Evolutionary conservation across 768 basidiomycete species (phyloP).

Genomic region (Lyophyllum decastes): DNA sequence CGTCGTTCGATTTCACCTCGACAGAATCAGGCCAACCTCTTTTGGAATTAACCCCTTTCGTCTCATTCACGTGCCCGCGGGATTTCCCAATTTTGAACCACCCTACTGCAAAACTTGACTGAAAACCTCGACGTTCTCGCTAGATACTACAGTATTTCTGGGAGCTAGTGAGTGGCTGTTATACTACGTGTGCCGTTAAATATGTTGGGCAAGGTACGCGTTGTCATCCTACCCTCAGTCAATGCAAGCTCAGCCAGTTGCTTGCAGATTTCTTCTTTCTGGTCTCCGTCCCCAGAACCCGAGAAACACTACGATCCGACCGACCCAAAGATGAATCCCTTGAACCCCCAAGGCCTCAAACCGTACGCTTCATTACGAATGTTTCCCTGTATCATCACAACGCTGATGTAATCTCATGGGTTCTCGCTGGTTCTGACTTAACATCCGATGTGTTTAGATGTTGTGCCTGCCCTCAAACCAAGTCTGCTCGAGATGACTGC

Average conservation of each 20-base stretch:
- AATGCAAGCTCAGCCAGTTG: background rate
- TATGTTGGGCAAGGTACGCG: slow-evolving; percentile 46
- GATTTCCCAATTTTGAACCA: background rate
- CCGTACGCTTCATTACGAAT: slow-evolving; percentile 58
- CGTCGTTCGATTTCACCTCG: background rate
- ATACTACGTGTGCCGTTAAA: background rate
- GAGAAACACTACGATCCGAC: slow-evolving; percentile 65
- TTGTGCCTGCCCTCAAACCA: slow-evolving; percentile 94
- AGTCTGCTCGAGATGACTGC: slow-evolving; percentile 90
- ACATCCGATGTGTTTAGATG: slow-evolving; percentile 57
- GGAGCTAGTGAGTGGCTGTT: background rate
- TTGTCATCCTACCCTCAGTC: background rate
- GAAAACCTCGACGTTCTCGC: background rate
- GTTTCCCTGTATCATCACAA: background rate
- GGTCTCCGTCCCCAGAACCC: slow-evolving; percentile 41
- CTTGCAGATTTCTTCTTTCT: slow-evolving; percentile 53
- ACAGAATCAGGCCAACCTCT: background rate
- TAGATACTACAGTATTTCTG: background rate
- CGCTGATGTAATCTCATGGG: too few relatives aligned
- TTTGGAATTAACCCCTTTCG: background rate
- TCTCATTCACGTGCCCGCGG: background rate
- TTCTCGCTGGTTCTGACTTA: background rate
- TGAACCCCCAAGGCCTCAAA: slow-evolving; percentile 94
- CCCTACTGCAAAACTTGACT: background rate
- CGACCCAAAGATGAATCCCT: slow-evolving; percentile 78